Conservation (phyloP, 2,329 filamentous ascomycete genomes). For the Pseudogymnoascus sp. region DNA sequence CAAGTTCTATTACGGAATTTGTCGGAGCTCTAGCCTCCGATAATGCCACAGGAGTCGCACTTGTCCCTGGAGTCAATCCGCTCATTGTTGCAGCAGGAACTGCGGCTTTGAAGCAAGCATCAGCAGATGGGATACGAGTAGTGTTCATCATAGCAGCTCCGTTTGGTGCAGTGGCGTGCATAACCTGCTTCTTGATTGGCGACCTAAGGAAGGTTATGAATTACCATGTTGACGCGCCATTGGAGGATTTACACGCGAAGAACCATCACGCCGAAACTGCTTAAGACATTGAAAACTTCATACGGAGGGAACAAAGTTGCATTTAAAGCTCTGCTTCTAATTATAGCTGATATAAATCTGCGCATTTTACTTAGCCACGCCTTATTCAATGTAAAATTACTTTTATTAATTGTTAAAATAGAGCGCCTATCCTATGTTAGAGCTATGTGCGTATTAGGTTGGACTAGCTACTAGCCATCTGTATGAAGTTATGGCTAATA, state of each 20-base stretch:
- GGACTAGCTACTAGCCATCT: not conserved
- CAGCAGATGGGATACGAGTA: constrained; percentile 16
- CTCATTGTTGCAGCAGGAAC: constrained; percentile 14
- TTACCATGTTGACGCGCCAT: constrained; percentile 18
- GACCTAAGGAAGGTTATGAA: constrained; percentile 18
- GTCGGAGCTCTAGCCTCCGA: constrained; percentile 1
- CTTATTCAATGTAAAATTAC: not conserved
- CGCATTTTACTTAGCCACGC: not conserved
- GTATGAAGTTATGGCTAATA: not conserved
- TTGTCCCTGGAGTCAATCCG: constrained; percentile 13
- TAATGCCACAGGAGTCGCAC: constrained; percentile 10
- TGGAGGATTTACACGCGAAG: constrained; percentile 16
- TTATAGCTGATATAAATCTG: not conserved
- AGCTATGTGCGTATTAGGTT: not conserved
- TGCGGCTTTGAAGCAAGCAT: constrained; percentile 16
- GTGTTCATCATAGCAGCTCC: constrained; percentile 21
- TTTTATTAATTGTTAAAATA: not conserved
- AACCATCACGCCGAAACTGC: not conserved
- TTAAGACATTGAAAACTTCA: not conserved
- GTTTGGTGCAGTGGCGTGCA: constrained; percentile 17
- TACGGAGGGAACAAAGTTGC: not conserved
- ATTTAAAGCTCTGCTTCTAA: not conserved
- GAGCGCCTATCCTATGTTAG: not conserved
- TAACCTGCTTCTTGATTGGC: constrained; percentile 16
- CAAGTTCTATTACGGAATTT: constrained; percentile 13